Percentiles rank a stretch among this genome's conserved stretches.
Conservation (phyloP, 208 protist genomes). For the Strigomonas oncopelti region DNA sequence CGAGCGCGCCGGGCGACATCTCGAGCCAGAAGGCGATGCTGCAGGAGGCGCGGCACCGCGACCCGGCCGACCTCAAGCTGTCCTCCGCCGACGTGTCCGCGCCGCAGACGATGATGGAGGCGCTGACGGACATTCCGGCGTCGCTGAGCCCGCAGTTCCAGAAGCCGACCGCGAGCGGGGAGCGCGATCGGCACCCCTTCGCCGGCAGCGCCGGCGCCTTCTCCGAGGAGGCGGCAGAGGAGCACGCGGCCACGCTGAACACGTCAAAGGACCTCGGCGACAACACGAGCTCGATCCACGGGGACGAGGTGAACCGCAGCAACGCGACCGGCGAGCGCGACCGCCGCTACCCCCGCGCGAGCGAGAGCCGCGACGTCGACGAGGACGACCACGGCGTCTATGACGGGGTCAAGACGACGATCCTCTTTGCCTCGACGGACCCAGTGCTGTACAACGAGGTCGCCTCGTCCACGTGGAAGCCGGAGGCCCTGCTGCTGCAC, state of each 20-base stretch:
- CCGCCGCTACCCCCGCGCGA: constrained; percentile 8
- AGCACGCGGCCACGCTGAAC: not conserved
- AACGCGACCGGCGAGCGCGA: not conserved
- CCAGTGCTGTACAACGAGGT: constrained; percentile 55
- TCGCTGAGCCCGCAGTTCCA: constrained; percentile 16
- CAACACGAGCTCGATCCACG: not conserved
- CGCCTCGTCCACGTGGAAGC: constrained; percentile 63
- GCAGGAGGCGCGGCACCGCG: not conserved
- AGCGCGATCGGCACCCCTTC: constrained; percentile 9
- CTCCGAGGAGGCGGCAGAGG: not conserved
- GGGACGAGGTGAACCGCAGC: not conserved
- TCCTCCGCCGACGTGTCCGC: not conserved
- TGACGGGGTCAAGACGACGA: constrained; percentile 70
- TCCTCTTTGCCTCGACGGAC: constrained; percentile 76
- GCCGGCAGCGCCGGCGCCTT: not conserved
- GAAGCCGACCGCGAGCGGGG: constrained; percentile 14
- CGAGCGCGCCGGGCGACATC: constrained; percentile 1
- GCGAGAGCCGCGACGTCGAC: constrained; percentile 22
- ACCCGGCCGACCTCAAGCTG: not conserved
- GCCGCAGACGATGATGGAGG: not conserved
- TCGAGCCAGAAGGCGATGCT: constrained; percentile 2
- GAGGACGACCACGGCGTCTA: constrained; percentile 63
- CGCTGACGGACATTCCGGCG: constrained; percentile 15
- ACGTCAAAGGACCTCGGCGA: not conserved
- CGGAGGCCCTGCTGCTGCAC: constrained; percentile 57